Evolutionary conservation across 305 asterid species (phyloP).

Genomic region (Fraxinus ornus): DNA sequence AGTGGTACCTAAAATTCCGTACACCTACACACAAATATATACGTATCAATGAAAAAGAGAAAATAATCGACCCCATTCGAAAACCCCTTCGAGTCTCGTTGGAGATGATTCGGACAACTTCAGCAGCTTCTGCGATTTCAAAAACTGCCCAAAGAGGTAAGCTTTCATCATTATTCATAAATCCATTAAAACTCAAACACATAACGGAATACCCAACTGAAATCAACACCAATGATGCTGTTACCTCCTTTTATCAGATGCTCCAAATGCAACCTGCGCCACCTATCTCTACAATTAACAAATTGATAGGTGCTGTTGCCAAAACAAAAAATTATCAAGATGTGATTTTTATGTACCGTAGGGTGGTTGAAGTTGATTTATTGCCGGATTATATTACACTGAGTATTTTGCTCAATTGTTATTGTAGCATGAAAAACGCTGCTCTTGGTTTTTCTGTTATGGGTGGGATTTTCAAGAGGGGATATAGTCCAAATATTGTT

Average conservation of each 20-base stretch:
- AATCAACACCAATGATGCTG: constrained; percentile 30
- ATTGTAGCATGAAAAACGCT: constrained; percentile 41
- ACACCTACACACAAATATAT: no score
- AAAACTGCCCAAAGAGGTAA: constrained; percentile 26
- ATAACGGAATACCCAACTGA: constrained; percentile 25
- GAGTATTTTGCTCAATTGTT: constrained; percentile 56
- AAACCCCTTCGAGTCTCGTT: neutral
- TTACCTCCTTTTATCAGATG: constrained; percentile 42
- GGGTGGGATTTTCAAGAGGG: constrained; percentile 55
- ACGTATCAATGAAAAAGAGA: no score
- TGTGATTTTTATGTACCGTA: constrained; percentile 41
- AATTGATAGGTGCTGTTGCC: constrained; percentile 41
- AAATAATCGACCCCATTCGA: neutral
- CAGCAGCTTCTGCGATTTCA: constrained; percentile 34
- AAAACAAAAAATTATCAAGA: constrained; percentile 39
- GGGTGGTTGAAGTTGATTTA: constrained; percentile 38
- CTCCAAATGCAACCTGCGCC: constrained; percentile 45
- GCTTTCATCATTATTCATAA: constrained; percentile 29
- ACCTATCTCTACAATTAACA: constrained; percentile 43
- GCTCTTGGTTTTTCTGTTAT: constrained; percentile 54
- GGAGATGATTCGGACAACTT: constrained; percentile 40
- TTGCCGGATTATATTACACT: constrained; percentile 49
- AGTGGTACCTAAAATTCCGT: no score
- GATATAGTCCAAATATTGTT: constrained; percentile 45
- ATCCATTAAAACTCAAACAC: constrained; percentile 27